phyloP scores from a whole-genome alignment of 495 filamentous ascomycete species.

The Cercophora newfieldiana region DNA sequence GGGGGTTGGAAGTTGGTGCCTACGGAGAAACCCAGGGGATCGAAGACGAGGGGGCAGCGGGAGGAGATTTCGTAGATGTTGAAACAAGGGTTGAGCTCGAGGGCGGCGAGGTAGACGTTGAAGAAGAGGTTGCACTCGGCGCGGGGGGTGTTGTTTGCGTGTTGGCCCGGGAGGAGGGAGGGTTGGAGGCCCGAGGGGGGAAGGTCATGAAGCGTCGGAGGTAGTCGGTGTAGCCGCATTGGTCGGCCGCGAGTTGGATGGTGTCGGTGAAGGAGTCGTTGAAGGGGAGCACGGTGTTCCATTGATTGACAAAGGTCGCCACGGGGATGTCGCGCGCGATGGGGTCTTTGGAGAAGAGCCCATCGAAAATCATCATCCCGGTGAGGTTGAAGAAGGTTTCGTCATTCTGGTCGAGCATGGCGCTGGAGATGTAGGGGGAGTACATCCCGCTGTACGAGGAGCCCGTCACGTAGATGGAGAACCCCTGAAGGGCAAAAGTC shows the following conservation, averaged over 20 bases:
- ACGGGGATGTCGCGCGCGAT: slow-evolving; percentile 56
- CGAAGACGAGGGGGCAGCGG: slow-evolving; percentile 72
- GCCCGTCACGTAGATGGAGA: slow-evolving; percentile 67
- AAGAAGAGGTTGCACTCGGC: slow-evolving; percentile 46
- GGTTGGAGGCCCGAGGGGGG: slow-evolving; percentile 53
- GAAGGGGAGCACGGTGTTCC: slow-evolving; percentile 58
- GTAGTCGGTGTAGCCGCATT: slow-evolving; percentile 70
- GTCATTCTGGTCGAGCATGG: slow-evolving; percentile 70
- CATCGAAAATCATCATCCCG: slow-evolving; percentile 71
- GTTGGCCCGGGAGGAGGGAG: slow-evolving; percentile 27
- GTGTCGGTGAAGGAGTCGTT: slow-evolving; percentile 64
- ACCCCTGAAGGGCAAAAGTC: slow-evolving; percentile 62
- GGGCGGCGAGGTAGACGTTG: slow-evolving; percentile 55
- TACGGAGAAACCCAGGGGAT: slow-evolving; percentile 64
- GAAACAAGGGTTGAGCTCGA: slow-evolving; percentile 74
- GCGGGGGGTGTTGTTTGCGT: slow-evolving; percentile 24
- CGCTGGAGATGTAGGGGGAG: slow-evolving; percentile 75
- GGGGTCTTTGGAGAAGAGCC: slow-evolving; percentile 55
- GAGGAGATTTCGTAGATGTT: slow-evolving; percentile 74
- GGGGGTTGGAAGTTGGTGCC: slow-evolving; percentile 49
- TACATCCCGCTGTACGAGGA: slow-evolving; percentile 72
- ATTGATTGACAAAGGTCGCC: slow-evolving; percentile 64
- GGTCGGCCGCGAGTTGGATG: slow-evolving; percentile 54
- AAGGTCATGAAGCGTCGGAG: slow-evolving; percentile 62
- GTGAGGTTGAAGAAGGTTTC: slow-evolving; percentile 64